Percentiles rank a stretch among this genome's conserved stretches.
phyloP scores from a whole-genome alignment of 495 filamentous ascomycete species.

The Penicillium soppii region DNA sequence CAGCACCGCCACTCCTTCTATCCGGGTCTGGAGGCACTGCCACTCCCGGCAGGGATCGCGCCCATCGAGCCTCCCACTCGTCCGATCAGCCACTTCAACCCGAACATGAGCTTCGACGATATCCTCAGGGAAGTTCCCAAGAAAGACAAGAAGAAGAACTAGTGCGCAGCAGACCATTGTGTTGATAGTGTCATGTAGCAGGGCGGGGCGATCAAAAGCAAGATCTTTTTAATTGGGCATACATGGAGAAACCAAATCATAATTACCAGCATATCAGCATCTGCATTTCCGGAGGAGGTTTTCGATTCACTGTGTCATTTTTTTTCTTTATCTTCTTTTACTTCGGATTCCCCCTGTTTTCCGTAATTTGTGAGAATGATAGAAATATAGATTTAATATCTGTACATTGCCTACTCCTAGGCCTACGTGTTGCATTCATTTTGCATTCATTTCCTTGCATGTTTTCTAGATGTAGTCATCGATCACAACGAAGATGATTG shows the following conservation, averaged over 20 bases:
- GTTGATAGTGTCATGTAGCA: conserved; percentile 34
- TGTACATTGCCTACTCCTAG: conserved; percentile 20
- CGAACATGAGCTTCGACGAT: conserved; percentile 54
- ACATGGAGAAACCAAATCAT: conserved; percentile 21
- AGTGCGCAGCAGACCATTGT: no score
- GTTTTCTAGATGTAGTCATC: no score
- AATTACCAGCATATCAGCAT: conserved; percentile 28
- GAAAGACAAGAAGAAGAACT: conserved; percentile 44
- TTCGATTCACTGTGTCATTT: conserved; percentile 12
- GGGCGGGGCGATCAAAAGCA: conserved; percentile 23
- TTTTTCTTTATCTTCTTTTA: conserved; percentile 6
- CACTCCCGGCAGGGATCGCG: conserved; percentile 49
- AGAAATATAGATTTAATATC: conserved; percentile 29
- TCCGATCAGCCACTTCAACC: conserved; percentile 45
- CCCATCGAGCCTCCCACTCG: conserved; percentile 44
- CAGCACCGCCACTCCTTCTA: conserved; percentile 47
- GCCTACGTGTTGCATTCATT: no score
- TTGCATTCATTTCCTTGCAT: no score
- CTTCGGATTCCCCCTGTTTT: conserved; percentile 23
- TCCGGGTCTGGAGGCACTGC: conserved; percentile 50
- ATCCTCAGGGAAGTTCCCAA: conserved; percentile 49
- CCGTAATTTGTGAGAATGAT: conserved; percentile 17
- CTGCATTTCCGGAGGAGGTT: conserved; percentile 16
- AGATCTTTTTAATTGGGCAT: conserved; percentile 25
- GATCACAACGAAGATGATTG: no score